Evolutionary conservation across 345 rosid genomes (phyloP), one percentile per base, ranked within the genome.

Genomic region (Sonneratia alba): DNA sequence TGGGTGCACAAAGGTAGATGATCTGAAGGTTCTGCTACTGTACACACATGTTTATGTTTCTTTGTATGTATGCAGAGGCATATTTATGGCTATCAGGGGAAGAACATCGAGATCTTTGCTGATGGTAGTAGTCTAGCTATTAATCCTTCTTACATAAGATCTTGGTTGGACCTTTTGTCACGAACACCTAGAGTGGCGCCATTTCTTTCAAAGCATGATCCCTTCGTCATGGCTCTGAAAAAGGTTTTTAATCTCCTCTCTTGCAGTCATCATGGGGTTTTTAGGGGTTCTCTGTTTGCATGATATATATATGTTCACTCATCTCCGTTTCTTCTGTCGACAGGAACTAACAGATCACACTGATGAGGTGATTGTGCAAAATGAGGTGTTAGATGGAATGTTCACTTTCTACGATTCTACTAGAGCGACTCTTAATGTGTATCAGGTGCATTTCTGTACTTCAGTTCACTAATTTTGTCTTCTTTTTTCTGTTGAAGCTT

Each of bases 111-210:
- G 76, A 86, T 90, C 36, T 92, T 95, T 85, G 90, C 90, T 3
- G 97, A 95, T 67, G 82, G 83, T 63, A 86, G 92, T 78, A 92
- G 97, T 82, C 85, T 92, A 83, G 91, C 94, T 73, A 89, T 92
- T 49, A 89, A 84, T 78, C 94, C 94, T 36, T 83, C 85, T 72
- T 92, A 92, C 72, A 72, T 95, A 57, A 72, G 77, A 70, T 87
- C 93, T 71, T 95, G 97, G 99, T 81, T 90, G 84, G 91, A 87
- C 82, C 84, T 95, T 66, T 80, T 95, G 83, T 92, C 97, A 77
- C 87, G 61, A 77, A 92, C 96, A 65, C 97, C 97, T 81, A 92
- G 97, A 71, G 96, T 95, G 77, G 97, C 96, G 40, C 99, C 99
- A 24, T 89, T 90, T 80, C 86, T 95, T 61, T 80, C 93, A 67